A percentile compares a stretch with the other conserved stretches of the same genome.
phyloP scores from a whole-genome alignment of 306 rosid species.

The Sicyos baderoa region DNA sequence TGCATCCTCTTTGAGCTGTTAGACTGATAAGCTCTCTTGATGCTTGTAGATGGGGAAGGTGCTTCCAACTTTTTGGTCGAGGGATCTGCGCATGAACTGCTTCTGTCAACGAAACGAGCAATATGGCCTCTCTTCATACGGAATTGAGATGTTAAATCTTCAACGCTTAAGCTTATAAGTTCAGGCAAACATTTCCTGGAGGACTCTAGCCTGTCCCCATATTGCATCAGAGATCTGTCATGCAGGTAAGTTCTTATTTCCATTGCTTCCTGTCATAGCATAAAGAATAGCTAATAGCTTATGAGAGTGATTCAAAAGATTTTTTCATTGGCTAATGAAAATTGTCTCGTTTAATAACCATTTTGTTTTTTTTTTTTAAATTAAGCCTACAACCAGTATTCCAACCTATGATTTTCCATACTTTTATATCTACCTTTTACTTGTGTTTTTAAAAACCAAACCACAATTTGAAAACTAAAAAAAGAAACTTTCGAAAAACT shows the following conservation, averaged over 20 bases:
- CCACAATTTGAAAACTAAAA: too few species aligned
- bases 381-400: too few species aligned
- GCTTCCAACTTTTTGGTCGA: conserved; percentile 28
- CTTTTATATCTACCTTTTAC: too few species aligned
- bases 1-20: conserved; percentile 26
- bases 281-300: neutral
- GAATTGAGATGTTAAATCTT: conserved; percentile 42
- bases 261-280: conserved; percentile 50
- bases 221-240: conserved; percentile 67
- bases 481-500: too few species aligned
- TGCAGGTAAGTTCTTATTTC: conserved; percentile 79
- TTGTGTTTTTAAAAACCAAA: too few species aligned
- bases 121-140: conserved; percentile 80
- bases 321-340: neutral
- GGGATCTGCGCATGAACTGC: conserved; percentile 30
- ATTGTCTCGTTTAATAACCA: neutral
- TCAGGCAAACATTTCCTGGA: conserved; percentile 42
- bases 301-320: neutral
- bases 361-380: too few species aligned
- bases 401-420: too few species aligned
- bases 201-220: conserved; percentile 60
- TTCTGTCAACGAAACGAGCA: conserved; percentile 65
- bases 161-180: conserved; percentile 38
- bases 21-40: conserved; percentile 29
- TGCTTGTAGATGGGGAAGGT: conserved; percentile 30